Evolutionary conservation across 768 basidiomycete species (phyloP).

Genomic region (Cystobasidium ongulense): DNA sequence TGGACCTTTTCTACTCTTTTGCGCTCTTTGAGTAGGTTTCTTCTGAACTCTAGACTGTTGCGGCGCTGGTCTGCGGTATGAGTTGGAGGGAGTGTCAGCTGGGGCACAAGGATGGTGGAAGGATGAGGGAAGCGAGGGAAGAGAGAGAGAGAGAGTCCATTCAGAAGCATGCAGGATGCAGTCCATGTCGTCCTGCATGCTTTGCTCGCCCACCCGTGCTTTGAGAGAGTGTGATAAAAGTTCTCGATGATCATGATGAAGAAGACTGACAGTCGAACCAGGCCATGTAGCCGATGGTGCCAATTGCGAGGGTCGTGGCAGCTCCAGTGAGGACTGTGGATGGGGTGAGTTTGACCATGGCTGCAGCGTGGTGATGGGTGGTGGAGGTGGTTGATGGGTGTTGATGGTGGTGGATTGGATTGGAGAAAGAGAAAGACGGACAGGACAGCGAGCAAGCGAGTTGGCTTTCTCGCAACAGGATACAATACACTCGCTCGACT

Average conservation of each 20-base stretch:
- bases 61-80: conserved; percentile 65
- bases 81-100: neutral
- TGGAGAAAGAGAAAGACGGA: neutral
- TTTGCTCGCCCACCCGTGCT: too few species aligned
- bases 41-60: conserved; percentile 78
- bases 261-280: conserved; percentile 62
- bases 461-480: neutral
- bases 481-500: too few species aligned
- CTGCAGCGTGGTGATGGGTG: neutral
- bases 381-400: neutral
- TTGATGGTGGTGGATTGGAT: neutral
- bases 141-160: neutral
- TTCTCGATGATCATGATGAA: neutral
- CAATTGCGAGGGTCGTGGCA: conserved; percentile 31
- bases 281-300: conserved; percentile 63
- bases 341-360: conserved; percentile 12
- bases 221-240: neutral
- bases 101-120: too few species aligned
- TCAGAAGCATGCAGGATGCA: conserved; percentile 35
- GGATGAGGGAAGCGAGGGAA: neutral
- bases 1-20: conserved; percentile 70
- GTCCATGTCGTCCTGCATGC: neutral
- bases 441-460: neutral
- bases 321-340: neutral
- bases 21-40: conserved; percentile 67